These are phyloP conservation scores for Protomyces pachydermus DNA, from an alignment of 1,139 yeast genomes.

Conservation along the genomic window DNA sequence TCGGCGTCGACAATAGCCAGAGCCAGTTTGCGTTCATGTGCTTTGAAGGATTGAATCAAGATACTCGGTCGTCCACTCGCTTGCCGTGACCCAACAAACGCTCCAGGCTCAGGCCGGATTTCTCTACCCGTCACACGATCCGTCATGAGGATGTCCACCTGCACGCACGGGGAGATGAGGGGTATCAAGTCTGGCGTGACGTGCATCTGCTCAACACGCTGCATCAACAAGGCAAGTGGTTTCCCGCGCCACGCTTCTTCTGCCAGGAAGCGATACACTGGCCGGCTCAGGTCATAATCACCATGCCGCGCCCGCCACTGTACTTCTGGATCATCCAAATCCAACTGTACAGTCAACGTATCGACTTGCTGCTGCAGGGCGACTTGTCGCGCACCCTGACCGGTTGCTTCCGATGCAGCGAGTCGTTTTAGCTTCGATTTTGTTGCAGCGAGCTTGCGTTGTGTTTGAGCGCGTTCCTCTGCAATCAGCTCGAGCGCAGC, in stretches of 20 bases:
- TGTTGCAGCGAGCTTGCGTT: constrained; percentile 15
- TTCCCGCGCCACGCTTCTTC: constrained; percentile 66
- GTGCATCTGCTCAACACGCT: constrained; percentile 76
- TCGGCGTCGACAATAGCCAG: constrained; percentile 86
- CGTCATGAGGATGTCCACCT: constrained; percentile 66
- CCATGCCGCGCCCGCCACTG: constrained; percentile 30
- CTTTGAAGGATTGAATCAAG: constrained; percentile 68
- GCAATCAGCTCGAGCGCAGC: constrained; percentile 31
- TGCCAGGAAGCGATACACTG: constrained; percentile 70
- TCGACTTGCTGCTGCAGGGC: constrained; percentile 25
- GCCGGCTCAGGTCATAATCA: constrained; percentile 59
- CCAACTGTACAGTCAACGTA: constrained; percentile 30
- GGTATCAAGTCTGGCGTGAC: constrained; percentile 94
- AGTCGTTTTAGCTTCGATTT: constrained; percentile 17
- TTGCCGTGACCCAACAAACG: constrained; percentile 62
- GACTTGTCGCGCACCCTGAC: constrained; percentile 8
- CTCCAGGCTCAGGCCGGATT: constrained; percentile 31
- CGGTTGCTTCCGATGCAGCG: constrained; percentile 2
- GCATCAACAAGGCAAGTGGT: constrained; percentile 70
- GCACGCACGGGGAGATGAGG: constrained; percentile 75
- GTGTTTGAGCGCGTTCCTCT: constrained; percentile 28
- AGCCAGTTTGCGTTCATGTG: constrained; percentile 55
- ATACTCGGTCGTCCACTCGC: constrained; percentile 71
- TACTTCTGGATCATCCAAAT: constrained; percentile 33
- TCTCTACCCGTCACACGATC: constrained; percentile 77